A percentile compares a stretch with the other conserved stretches of the same genome.
Evolutionary conservation across 805 yeast genomes (phyloP).

Genomic region (Candida piceae): DNA sequence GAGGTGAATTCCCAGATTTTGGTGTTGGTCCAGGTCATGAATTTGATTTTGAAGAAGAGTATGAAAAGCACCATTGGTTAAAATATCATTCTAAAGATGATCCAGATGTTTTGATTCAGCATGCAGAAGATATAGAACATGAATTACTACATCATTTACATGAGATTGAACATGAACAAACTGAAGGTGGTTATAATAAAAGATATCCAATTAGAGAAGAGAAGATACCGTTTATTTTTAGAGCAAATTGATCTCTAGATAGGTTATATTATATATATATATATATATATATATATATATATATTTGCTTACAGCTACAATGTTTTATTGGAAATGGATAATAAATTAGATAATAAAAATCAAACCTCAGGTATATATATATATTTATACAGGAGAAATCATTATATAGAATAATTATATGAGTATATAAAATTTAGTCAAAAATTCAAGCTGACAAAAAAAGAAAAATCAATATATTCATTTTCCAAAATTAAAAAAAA

Average conservation of each 20-base stretch:
- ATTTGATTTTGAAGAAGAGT: constrained; percentile 87
- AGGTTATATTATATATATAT: too few species aligned
- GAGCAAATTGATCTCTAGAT: constrained; percentile 2
- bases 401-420: constrained; percentile 1
- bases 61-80: constrained; percentile 93
- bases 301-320: too few species aligned
- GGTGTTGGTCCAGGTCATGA: constrained; percentile 88
- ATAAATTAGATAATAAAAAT: background rate
- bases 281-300: too few species aligned
- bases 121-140: constrained; percentile 85
- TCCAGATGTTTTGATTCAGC: constrained; percentile 76
- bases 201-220: constrained; percentile 16
- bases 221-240: constrained; percentile 19
- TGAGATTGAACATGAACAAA: constrained; percentile 58
- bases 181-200: constrained; percentile 5
- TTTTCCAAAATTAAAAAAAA: constrained; percentile 2
- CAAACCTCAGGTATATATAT: constrained; percentile 1
- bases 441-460: background rate
- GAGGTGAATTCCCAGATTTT: constrained; percentile 82
- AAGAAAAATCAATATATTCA: too few species aligned
- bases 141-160: constrained; percentile 82
- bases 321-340: background rate
- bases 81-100: constrained; percentile 70
- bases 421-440: constrained; percentile 1
- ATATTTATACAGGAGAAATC: background rate